Evolutionary conservation across 768 basidiomycete genomes (phyloP).

Genomic region (Naematelia encephala): DNA sequence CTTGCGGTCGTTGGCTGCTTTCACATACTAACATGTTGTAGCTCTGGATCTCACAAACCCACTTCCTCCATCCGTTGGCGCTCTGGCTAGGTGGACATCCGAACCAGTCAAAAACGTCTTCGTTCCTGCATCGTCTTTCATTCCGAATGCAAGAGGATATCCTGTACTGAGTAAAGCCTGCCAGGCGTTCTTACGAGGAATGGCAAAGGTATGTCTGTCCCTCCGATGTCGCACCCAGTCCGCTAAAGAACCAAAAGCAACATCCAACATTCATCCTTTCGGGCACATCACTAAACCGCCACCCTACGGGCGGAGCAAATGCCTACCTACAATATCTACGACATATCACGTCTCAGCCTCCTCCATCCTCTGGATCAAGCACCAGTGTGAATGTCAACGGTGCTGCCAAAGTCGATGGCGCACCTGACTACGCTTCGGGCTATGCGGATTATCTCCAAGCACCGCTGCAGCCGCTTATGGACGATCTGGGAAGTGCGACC

Average conservation of each 20-base stretch:
- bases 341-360: constrained; percentile 40
- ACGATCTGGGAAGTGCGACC: constrained; percentile 89
- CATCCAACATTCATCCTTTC: constrained; percentile 80
- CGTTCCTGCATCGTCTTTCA: constrained; percentile 84
- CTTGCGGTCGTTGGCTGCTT: neutral
- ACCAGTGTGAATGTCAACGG: neutral
- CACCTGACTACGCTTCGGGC: constrained; percentile 29
- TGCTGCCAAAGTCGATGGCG: constrained; percentile 4
- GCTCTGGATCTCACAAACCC: constrained; percentile 90
- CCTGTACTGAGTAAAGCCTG: constrained; percentile 92
- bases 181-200: constrained; percentile 82
- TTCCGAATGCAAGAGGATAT: constrained; percentile 92
- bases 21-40: constrained; percentile 48
- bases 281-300: constrained; percentile 63
- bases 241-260: constrained; percentile 58
- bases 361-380: constrained; percentile 15
- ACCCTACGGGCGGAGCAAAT: constrained; percentile 72
- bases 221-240: neutral
- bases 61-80: constrained; percentile 70
- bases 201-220: constrained; percentile 49
- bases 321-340: constrained; percentile 81
- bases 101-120: constrained; percentile 88
- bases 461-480: constrained; percentile 94
- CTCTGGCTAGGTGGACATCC: constrained; percentile 82
- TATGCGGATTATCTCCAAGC: constrained; percentile 96